Base-by-base conservation (phyloP, 768 basidiomycete genomes). In the Saitozyma sp. region DNA sequence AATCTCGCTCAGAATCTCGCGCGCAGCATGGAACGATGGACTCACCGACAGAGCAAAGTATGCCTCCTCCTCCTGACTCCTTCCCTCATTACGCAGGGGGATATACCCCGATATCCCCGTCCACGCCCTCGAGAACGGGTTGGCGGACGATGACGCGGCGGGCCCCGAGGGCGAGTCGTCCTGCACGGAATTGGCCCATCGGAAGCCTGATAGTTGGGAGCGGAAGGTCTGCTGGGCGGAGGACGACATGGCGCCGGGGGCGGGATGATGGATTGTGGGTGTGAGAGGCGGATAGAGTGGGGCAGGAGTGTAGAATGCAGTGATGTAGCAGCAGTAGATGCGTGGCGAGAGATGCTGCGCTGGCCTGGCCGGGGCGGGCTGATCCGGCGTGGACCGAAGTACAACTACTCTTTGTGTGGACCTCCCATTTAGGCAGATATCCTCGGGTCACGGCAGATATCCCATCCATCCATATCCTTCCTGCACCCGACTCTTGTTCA, bases 41-140 rank as follows among this genome's bases (percentile, higher is more conserved):
- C 76, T 61, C 45, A 77, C 74, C 38, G 75, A 75, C 43, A 77
- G 63, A 11, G 78, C 79, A 80, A 96, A 91, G 84, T 89, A 95
- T 2, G 95, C 94, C 74, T 97, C 92, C 70, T 98, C 95, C 78
- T 99, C 94, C 78, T 92, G 92, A 39, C 89, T 88, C 50, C 86
- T 84, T 68, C 92, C 91, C 64, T 76, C 85, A 3, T 89, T 89
- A 46, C 91, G 84, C 63, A 97, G 82, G 0, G 95, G 96, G 53
- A 98, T 87, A 73, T 96, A 96, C n/a, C 79, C 78, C 3, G 89
- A 89, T 54, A 97, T 83, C 16, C 89, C 85, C 61, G 86, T 89
- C 81, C 94, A 95, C 77, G 94, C 91, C 38, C 92, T 84, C 11
- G 89, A 86, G 78, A 97, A 92, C 4, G 90, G 87, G 73, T 89